A percentile compares a stretch with the other conserved stretches of the same genome.
phyloP scores from a whole-genome alignment of 2,329 filamentous ascomycete species.

The Pestalotiopsis sp. region DNA sequence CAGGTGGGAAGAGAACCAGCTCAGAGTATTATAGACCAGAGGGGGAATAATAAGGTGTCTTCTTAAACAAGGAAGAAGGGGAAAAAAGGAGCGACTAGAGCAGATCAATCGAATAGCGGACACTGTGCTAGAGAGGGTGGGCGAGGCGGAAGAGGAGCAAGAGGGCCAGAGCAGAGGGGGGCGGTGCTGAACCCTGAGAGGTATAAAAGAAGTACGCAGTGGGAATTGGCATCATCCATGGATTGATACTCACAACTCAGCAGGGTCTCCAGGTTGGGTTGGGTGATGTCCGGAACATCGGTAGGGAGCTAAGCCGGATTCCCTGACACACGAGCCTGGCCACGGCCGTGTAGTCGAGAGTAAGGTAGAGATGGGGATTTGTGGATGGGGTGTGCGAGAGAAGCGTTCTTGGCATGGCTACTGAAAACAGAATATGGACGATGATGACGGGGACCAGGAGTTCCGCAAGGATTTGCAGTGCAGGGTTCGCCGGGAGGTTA shows the following conservation, averaged over 20 bases:
- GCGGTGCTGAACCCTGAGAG: slow-evolving; percentile 51
- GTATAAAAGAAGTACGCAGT: slow-evolving; percentile 54
- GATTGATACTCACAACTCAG: slow-evolving; percentile 37
- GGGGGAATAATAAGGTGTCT: slow-evolving; percentile 41
- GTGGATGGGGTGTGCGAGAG: slow-evolving; percentile 35
- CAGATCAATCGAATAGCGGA: slow-evolving; percentile 31
- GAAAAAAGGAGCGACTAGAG: slow-evolving; percentile 54
- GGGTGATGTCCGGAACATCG: slow-evolving; percentile 47
- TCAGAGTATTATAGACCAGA: slow-evolving; percentile 52
- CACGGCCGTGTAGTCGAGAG: slow-evolving; percentile 33
- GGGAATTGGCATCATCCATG: slow-evolving; percentile 45
- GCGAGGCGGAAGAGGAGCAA: slow-evolving; percentile 46
- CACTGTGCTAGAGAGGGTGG: slow-evolving; percentile 43
- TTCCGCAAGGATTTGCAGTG: slow-evolving; percentile 38
- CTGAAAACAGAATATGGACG: slow-evolving; percentile 34
- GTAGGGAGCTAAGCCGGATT: slow-evolving; percentile 54
- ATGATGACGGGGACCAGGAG: slow-evolving; percentile 29
- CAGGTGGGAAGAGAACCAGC: slow-evolving; percentile 56
- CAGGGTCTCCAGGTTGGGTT: slow-evolving; percentile 45
- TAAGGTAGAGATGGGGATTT: slow-evolving; percentile 11
- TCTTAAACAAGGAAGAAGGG: slow-evolving; percentile 28
- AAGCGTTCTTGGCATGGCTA: slow-evolving; percentile 36
- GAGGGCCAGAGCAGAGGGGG: slow-evolving; percentile 42
- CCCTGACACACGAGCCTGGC: slow-evolving; percentile 46
- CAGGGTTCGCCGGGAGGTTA: slow-evolving; percentile 38